A percentile compares a stretch with the other conserved stretches of the same genome.
These are phyloP conservation scores for Citrus sinensis DNA, from an alignment of 345 rosid species.

Conservation along the genomic window DVS_A1.0 CM039162.1:14818001-14818500, in stretches of 20 bases:
- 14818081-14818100: no score
- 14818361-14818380: slow-evolving; percentile 79
- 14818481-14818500: slow-evolving; percentile 57
- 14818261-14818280: not conserved
- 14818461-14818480: slow-evolving; percentile 52
- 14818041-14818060: no score
- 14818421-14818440: slow-evolving; percentile 76
- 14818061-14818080: no score
- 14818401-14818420: slow-evolving; percentile 55
- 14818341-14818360: slow-evolving; percentile 49
- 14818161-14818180: no score
- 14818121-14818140: no score
- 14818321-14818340: slow-evolving; percentile 81
- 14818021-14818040: no score
- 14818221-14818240: not conserved
- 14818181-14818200: no score
- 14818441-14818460: slow-evolving; percentile 68
- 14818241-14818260: not conserved
- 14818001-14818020: no score
- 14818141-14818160: no score
- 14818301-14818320: slow-evolving; percentile 43
- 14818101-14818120: no score
- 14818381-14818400: slow-evolving; percentile 67
- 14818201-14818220: no score
- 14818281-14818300: slow-evolving; percentile 14